Conservation (phyloP, 768 basidiomycete species). For the Coprinopsis marcescibilis region DNA sequence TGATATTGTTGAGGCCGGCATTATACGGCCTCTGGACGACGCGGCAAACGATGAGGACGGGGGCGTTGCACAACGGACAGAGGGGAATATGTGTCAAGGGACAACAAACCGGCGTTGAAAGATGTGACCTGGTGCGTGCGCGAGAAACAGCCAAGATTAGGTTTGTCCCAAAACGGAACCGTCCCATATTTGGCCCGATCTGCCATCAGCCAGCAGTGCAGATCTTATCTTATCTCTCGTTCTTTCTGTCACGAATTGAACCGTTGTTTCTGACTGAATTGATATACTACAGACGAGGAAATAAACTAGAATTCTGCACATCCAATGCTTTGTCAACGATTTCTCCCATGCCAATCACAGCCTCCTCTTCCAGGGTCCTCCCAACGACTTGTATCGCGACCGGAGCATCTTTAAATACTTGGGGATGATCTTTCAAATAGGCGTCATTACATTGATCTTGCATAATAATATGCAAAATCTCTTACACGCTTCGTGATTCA, state of each 20-base stretch:
- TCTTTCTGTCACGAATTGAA: neutral
- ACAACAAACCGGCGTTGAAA: conserved; percentile 16
- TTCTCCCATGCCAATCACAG: conserved; percentile 62
- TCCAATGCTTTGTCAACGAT: conserved; percentile 54
- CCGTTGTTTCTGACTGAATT: neutral
- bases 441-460: neutral
- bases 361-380: conserved; percentile 71
- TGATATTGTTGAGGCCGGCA: conserved; percentile 58
- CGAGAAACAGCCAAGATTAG: conserved; percentile 30
- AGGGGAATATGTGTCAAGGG: conserved; percentile 16
- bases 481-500: conserved; percentile 50
- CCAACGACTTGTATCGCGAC: conserved; percentile 63
- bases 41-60: conserved; percentile 17
- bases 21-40: conserved; percentile 21
- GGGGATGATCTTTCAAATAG: conserved; percentile 47
- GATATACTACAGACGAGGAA: no score
- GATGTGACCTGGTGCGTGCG: conserved; percentile 31
- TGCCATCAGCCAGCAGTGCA: neutral
- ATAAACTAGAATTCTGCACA: neutral
- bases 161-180: conserved; percentile 14
- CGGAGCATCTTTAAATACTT: conserved; percentile 50
- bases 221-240: conserved; percentile 12
- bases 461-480: conserved; percentile 1
- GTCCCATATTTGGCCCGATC: neutral
- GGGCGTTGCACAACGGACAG: conserved; percentile 20